phyloP scores from a whole-genome alignment of 2,329 filamentous ascomycete species.

The Trichoderma lentiforme region DNA sequence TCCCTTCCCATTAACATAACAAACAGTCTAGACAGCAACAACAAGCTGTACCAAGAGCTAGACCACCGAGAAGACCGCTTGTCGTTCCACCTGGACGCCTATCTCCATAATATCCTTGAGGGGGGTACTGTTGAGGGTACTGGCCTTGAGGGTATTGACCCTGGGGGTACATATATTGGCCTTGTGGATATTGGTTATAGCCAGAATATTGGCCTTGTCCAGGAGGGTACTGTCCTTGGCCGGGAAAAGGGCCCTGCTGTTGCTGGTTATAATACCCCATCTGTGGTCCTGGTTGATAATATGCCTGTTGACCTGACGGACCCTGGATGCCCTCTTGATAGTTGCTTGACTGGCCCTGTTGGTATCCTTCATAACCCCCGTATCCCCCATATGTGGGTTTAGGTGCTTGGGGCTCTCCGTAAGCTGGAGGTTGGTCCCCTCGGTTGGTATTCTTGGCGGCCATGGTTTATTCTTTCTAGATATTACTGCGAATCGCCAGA shows the following conservation, averaged over 20 bases:
- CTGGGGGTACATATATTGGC: neutral
- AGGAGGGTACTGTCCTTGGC: constrained; percentile 31
- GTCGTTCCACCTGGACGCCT: constrained; percentile 19
- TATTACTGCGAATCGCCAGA: neutral
- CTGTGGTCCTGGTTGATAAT: constrained; percentile 41
- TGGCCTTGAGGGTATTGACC: constrained; percentile 27
- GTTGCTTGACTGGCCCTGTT: constrained; percentile 30
- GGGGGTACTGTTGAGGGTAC: constrained; percentile 24
- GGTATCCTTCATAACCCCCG: constrained; percentile 26
- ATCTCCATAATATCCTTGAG: constrained; percentile 37
- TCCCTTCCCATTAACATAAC: constrained; percentile 39
- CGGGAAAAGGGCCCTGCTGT: constrained; percentile 34
- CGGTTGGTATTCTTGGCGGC: constrained; percentile 4
- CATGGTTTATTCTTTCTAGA: neutral
- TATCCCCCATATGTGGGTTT: constrained; percentile 43
- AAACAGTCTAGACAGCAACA: constrained; percentile 58
- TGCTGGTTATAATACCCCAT: constrained; percentile 45
- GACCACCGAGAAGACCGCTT: constrained; percentile 41
- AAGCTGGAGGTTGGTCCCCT: constrained; percentile 48
- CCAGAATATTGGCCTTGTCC: neutral
- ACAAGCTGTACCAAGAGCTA: constrained; percentile 52
- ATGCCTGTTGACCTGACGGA: constrained; percentile 31
- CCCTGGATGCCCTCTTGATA: constrained; percentile 29
- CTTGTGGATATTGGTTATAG: neutral
- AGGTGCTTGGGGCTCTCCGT: constrained; percentile 39